A percentile compares a stretch with the other conserved stretches of the same genome.
These are phyloP conservation scores for Fusarium verticillioides DNA, from an alignment of 2,329 filamentous ascomycete genomes.

Conservation along the genomic window DNA sequence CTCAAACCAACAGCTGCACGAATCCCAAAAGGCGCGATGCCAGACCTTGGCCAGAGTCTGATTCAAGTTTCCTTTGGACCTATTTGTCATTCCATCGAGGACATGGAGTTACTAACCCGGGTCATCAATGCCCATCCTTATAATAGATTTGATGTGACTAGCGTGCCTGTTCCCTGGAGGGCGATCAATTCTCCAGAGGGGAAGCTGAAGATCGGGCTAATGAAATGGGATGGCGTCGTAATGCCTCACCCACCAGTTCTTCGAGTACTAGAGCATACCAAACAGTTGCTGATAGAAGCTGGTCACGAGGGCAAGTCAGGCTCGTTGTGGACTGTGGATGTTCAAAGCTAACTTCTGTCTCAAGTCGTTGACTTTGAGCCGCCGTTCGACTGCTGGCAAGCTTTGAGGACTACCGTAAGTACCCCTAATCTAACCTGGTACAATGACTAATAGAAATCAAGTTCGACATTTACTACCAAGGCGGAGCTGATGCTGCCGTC, in stretches of 20 bases:
- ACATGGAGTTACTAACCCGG: background rate
- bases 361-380: constrained; percentile 16
- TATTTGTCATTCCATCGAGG: constrained; percentile 4
- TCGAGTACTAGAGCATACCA: constrained; percentile 4
- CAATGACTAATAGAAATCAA: background rate
- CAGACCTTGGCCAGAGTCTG: constrained; percentile 34
- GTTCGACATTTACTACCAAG: constrained; percentile 18
- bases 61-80: constrained; percentile 58
- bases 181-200: rapidly evolving
- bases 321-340: rapidly evolving
- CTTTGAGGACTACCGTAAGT: background rate
- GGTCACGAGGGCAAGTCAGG: constrained; percentile 6
- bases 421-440: rapidly evolving
- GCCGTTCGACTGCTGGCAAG: constrained; percentile 22
- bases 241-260: constrained; percentile 22
- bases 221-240: constrained; percentile 16
- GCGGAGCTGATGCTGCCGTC: background rate
- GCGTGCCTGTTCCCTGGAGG: constrained; percentile 6
- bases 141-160: constrained; percentile 5
- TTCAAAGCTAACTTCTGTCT: rapidly evolving
- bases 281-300: background rate
- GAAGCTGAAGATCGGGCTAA: constrained; percentile 5
- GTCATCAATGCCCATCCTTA: constrained; percentile 1
- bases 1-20: constrained; percentile 36
- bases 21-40: constrained; percentile 24